A percentile compares a stretch with the other conserved stretches of the same genome.
These are phyloP conservation scores for Hypoxylon sp. DNA, from an alignment of 2,329 filamentous ascomycete genomes.

Conservation along the genomic window DNA sequence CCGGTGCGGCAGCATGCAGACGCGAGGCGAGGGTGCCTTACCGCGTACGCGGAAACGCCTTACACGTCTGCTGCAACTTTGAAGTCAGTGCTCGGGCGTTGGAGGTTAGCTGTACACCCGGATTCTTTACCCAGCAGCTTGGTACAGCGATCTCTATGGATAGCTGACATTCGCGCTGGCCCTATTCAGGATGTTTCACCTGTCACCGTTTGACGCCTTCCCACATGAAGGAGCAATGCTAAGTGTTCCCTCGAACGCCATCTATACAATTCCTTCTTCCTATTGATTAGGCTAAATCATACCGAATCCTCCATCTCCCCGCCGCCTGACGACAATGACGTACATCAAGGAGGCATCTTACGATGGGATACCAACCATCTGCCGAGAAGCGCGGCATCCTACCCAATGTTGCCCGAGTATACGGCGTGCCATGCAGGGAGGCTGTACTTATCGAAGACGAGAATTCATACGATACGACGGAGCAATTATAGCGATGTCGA, in stretches of 20 bases:
- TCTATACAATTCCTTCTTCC: constrained; percentile 2
- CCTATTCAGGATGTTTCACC: constrained; percentile 26
- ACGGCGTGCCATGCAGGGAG: constrained; percentile 33
- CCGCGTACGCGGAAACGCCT: constrained; percentile 40
- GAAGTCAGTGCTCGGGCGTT: constrained; percentile 29
- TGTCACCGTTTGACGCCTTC: constrained; percentile 14
- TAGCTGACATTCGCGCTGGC: constrained; percentile 28
- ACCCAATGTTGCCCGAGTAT: constrained; percentile 24
- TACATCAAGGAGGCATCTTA: constrained; percentile 31
- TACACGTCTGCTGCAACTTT: constrained; percentile 32
- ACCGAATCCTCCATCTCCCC: constrained; percentile 17
- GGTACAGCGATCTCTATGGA: constrained; percentile 39
- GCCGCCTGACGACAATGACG: constrained; percentile 32
- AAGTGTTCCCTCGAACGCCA: constrained; percentile 17
- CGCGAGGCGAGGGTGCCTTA: constrained; percentile 43
- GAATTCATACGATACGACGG: constrained; percentile 25
- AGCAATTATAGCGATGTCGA: constrained; percentile 22
- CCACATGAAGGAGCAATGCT: constrained; percentile 13
- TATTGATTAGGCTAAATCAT: constrained; percentile 17
- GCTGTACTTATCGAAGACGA: constrained; percentile 24
- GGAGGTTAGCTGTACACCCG: constrained; percentile 29
- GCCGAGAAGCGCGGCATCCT: constrained; percentile 36
- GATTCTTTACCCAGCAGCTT: constrained; percentile 38
- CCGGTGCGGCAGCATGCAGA: constrained; percentile 43
- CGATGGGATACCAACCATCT: constrained; percentile 27